phyloP scores from a whole-genome alignment of 2,329 filamentous ascomycete genomes.

The Cercospora berteroae region DNA sequence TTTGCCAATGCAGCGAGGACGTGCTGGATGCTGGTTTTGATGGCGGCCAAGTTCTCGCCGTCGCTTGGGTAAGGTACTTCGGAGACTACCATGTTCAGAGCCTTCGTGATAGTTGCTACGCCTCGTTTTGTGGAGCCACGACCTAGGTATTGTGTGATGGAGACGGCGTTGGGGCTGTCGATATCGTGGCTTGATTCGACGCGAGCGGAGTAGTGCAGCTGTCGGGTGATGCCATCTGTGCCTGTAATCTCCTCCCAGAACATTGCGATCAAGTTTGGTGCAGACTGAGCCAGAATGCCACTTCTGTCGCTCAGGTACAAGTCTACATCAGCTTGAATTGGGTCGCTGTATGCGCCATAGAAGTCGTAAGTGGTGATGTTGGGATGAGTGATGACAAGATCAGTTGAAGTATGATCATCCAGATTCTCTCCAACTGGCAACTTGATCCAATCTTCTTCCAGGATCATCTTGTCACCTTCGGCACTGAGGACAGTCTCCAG shows the following conservation, averaged over 20 bases:
- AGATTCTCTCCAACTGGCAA: constrained; percentile 53
- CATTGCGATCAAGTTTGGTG: constrained; percentile 64
- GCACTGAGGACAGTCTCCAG: constrained; percentile 51
- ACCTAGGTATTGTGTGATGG: constrained; percentile 58
- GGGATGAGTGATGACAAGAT: constrained; percentile 52
- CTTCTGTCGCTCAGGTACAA: constrained; percentile 49
- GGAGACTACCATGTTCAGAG: constrained; percentile 58
- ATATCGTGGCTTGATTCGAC: constrained; percentile 57
- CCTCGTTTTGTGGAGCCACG: constrained; percentile 63
- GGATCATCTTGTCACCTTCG: constrained; percentile 47
- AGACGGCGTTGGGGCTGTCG: constrained; percentile 41
- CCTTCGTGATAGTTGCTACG: constrained; percentile 58
- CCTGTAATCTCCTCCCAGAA: constrained; percentile 60
- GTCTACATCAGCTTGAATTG: constrained; percentile 42
- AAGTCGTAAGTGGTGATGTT: constrained; percentile 63
- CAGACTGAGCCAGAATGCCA: constrained; percentile 63
- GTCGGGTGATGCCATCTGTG: constrained; percentile 59
- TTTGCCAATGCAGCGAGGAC: constrained; percentile 55
- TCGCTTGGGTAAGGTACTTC: constrained; percentile 59
- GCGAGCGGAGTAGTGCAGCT: constrained; percentile 65
- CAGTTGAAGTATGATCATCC: constrained; percentile 58
- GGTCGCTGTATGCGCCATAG: constrained; percentile 57
- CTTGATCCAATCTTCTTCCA: constrained; percentile 50
- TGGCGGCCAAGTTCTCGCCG: constrained; percentile 59
- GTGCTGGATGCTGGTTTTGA: constrained; percentile 63